These are phyloP conservation scores for Knoxia roxburghii DNA, from an alignment of 257 asterid genomes.

Conservation along the genomic window DNA sequence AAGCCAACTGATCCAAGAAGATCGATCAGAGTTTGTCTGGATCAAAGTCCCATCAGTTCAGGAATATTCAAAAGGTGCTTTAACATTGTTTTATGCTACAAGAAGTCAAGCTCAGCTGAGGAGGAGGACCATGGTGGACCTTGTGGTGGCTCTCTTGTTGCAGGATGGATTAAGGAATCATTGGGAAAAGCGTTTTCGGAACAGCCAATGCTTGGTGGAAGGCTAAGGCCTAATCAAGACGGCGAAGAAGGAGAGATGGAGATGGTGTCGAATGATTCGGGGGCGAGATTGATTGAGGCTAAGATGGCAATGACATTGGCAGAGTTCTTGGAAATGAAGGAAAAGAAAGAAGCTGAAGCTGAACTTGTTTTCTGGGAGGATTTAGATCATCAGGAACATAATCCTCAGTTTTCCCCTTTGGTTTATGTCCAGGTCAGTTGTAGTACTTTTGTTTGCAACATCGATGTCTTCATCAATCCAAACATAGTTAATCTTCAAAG, in stretches of 20 bases:
- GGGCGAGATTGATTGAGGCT: conserved; percentile 53
- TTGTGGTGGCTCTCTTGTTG: conserved; percentile 52
- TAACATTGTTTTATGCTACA: conserved; percentile 40
- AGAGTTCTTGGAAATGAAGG: conserved; percentile 40
- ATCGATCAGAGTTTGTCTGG: conserved; percentile 16
- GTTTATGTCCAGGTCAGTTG: conserved; percentile 61
- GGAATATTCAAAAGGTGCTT: conserved; percentile 30
- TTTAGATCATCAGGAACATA: conserved; percentile 28
- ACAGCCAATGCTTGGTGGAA: conserved; percentile 58
- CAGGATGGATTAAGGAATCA: conserved; percentile 61
- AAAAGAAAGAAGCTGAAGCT: conserved; percentile 24
- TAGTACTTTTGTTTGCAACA: background rate
- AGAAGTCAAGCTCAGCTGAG: conserved; percentile 18
- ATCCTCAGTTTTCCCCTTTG: conserved; percentile 54
- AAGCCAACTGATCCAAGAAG: conserved; percentile 50
- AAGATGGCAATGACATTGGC: conserved; percentile 24
- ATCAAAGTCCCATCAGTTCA: conserved; percentile 12
- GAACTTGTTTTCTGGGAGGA: conserved; percentile 66
- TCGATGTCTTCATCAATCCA: background rate
- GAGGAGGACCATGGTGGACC: conserved; percentile 15
- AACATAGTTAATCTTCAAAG: background rate
- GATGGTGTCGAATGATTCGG: conserved; percentile 56
- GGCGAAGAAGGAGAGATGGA: conserved; percentile 16
- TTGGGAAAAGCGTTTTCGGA: conserved; percentile 44
- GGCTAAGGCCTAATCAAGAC: conserved; percentile 32